These are phyloP conservation scores for Dothidotthia symphoricarpi DNA, from an alignment of 2,329 filamentous ascomycete species.

Conservation along the genomic window DNA sequence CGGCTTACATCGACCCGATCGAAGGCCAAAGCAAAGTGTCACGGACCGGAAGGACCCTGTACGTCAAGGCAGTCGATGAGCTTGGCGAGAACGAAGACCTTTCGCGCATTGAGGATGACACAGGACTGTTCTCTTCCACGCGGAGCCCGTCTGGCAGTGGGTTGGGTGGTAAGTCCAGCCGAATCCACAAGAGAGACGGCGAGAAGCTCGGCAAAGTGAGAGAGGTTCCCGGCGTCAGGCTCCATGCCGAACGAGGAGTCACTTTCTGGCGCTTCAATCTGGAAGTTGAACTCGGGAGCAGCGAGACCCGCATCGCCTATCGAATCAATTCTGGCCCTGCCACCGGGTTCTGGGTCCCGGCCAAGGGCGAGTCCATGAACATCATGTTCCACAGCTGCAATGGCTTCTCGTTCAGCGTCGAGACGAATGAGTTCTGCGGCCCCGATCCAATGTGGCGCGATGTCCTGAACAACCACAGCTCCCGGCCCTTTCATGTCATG, in stretches of 20 bases:
- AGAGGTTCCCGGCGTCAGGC: conserved; percentile 75
- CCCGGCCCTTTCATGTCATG: conserved; percentile 95
- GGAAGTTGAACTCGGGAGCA: conserved; percentile 77
- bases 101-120: conserved; percentile 74
- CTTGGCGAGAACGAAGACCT: conserved; percentile 75
- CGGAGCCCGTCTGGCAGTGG: conserved; percentile 52
- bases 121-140: conserved; percentile 75
- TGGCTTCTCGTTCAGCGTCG: conserved; percentile 80
- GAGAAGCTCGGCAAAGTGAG: conserved; percentile 79
- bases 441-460: conserved; percentile 97
- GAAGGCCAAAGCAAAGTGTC: conserved; percentile 84
- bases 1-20: conserved; percentile 85
- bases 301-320: conserved; percentile 86
- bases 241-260: conserved; percentile 80
- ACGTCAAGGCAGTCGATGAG: conserved; percentile 85
- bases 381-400: conserved; percentile 99
- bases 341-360: conserved; percentile 92
- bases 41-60: conserved; percentile 79
- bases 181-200: conserved; percentile 63
- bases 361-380: conserved; percentile 83
- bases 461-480: conserved; percentile 88
- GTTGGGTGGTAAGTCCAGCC: conserved; percentile 40
- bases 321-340: conserved; percentile 90
- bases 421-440: conserved; percentile 78
- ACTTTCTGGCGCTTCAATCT: conserved; percentile 98